phyloP scores from a whole-genome alignment of 208 protist genomes.

The Acanthamoeba royreba region DNA sequence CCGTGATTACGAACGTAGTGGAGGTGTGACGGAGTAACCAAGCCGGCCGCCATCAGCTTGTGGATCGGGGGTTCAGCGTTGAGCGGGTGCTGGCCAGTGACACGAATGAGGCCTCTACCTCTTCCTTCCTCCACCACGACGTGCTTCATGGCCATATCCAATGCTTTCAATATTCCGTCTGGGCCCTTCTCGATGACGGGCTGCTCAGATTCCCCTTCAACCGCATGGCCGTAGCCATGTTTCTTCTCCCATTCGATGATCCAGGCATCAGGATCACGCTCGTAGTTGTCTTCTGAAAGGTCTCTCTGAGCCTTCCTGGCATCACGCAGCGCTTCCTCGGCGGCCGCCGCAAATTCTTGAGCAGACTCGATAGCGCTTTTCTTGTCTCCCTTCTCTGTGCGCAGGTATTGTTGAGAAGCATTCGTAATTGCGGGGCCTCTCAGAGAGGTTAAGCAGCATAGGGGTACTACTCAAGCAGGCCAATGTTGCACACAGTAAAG shows the following conservation, averaged over 20 bases:
- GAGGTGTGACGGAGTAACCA: conserved; percentile 78
- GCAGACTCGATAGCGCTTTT: too few relatives aligned
- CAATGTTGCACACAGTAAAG: too few relatives aligned
- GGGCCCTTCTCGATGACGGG: not conserved
- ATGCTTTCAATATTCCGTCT: not conserved
- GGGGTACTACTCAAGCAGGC: too few relatives aligned
- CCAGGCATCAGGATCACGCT: not conserved
- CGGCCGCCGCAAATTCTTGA: not conserved
- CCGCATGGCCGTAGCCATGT: not conserved
- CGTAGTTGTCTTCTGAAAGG: too few relatives aligned
- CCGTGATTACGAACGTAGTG: conserved; percentile 83
- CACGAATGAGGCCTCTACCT: not conserved
- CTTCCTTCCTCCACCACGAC: not conserved
- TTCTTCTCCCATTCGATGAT: not conserved
- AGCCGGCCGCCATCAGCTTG: conserved; percentile 61
- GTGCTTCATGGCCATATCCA: not conserved
- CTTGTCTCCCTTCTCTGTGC: too few relatives aligned
- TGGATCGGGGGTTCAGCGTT: conserved; percentile 76
- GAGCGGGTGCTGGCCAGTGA: conserved; percentile 76
- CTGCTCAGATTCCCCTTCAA: not conserved
- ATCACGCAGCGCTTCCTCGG: not conserved
- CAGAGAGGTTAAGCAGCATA: too few relatives aligned
- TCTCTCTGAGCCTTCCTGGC: not conserved
- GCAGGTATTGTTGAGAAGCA: too few relatives aligned
- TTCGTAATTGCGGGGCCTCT: too few relatives aligned